Percentiles rank a stretch among this genome's conserved stretches.
These are phyloP conservation scores for Botrytis tulipae DNA, from an alignment of 2,329 filamentous ascomycete genomes.

Conservation along the genomic window DNA sequence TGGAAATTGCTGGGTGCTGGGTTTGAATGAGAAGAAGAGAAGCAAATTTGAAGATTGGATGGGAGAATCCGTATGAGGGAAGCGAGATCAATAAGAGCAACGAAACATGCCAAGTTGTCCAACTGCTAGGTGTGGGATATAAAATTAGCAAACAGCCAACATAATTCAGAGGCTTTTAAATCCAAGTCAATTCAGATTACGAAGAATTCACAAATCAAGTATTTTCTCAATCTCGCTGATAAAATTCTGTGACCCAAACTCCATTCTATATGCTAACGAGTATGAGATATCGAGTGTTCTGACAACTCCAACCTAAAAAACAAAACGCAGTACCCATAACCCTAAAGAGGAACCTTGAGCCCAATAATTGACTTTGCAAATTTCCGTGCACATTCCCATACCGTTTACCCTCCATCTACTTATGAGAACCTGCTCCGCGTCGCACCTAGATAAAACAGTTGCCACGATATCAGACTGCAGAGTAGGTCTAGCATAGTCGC, in stretches of 20 bases:
- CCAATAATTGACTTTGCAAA: not conserved
- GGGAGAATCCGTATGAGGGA: not conserved
- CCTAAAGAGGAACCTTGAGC: accelerated
- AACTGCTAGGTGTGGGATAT: no score
- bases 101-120: no score
- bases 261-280: not conserved
- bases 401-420: accelerated
- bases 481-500: not conserved
- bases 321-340: not conserved
- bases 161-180: not conserved
- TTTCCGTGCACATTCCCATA: accelerated
- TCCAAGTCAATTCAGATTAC: accelerated
- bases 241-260: not conserved
- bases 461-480: not conserved
- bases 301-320: not conserved
- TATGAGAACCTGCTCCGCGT: accelerated
- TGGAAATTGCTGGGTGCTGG: not conserved
- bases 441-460: not conserved
- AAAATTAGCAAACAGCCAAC: not conserved
- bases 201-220: no score
- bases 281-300: not conserved
- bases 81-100: no score
- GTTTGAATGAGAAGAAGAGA: no score
- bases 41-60: not conserved
- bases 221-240: not conserved